These are phyloP conservation scores for Xylaria sp. DNA, from an alignment of 2,329 filamentous ascomycete species.

Conservation along the genomic window DNA sequence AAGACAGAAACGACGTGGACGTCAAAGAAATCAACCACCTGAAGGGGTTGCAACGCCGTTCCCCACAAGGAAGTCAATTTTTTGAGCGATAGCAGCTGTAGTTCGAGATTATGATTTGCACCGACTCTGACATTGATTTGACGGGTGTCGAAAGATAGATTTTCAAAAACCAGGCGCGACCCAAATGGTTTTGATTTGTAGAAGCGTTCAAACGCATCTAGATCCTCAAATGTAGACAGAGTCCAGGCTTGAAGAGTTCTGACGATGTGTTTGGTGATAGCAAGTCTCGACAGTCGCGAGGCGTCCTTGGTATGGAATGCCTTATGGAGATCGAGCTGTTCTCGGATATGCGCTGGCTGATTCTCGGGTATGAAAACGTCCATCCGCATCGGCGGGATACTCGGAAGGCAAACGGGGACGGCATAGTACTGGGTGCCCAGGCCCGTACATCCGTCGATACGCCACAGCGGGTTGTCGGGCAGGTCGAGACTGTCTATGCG, in stretches of 20 bases:
- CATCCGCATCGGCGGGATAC: conserved; percentile 63
- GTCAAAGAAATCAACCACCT: conserved; percentile 60
- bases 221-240: conserved; percentile 47
- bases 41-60: conserved; percentile 55
- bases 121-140: conserved; percentile 60
- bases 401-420: conserved; percentile 62
- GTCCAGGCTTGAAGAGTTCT: conserved; percentile 66
- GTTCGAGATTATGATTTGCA: conserved; percentile 64
- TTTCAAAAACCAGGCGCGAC: conserved; percentile 65
- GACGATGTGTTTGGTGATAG: conserved; percentile 64
- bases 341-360: conserved; percentile 56
- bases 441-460: conserved; percentile 67
- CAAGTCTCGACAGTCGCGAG: conserved; percentile 59
- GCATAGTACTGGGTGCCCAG: conserved; percentile 69
- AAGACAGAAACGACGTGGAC: conserved; percentile 65
- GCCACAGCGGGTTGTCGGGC: conserved; percentile 61
- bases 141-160: conserved; percentile 59
- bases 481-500: conserved; percentile 66
- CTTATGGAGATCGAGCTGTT: conserved; percentile 60
- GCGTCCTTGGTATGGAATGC: conserved; percentile 68
- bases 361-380: conserved; percentile 68
- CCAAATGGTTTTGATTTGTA: conserved; percentile 66
- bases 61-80: conserved; percentile 59
- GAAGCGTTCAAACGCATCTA: conserved; percentile 47
- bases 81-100: conserved; percentile 59